Base-by-base conservation (phyloP, 2,329 filamentous ascomycete species). In the Botryotinia convoluta region DNA sequence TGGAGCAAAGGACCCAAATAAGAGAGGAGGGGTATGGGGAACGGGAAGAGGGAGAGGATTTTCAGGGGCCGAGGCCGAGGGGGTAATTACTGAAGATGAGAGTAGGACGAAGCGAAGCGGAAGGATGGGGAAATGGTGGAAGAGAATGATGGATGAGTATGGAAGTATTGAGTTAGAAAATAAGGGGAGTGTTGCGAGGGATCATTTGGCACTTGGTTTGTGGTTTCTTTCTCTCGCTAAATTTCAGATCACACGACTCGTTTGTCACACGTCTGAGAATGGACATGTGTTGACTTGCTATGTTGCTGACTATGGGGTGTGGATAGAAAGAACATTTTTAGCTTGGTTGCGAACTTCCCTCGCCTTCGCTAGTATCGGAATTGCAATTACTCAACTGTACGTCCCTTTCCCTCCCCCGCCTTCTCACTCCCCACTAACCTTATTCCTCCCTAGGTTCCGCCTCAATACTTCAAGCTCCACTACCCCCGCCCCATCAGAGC, bases 281-380 rank as follows among this genome's bases (percentile, higher is more conserved):
- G 37, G 18, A 26, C 29, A 42, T 60, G 29, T 29, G 29, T 48
- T 65, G 29, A 0, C 16, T 48, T 48, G 57, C 18, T 42, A 39
- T 4, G 29, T 59, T 62, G 39, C 62, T 69, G 35, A 67, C 64
- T 67, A 35, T 20, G 18, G 22, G 14, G 8, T 20, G 51, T 59
- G 29, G 16, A 69, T 77, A 94, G 93, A 96, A 83, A 88, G 93
- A 32, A 96, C 93, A 0, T 96, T 95, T 82, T 88, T 96, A 45
- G 93, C 93, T 72, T 96, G 93, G 93, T 87, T 96, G 61, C 89
- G 93, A 70, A 96, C 93, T 4, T 94, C 92, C 3, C 87, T 96
- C 51, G 90, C 92, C 37, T 96, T 96, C 79, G 92, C 93, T 18
- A 92, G 89, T 48, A 95, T 96, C 77, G 93, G 93, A 73, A 92